Evolutionary conservation across 352 stramenopile species (phyloP).

Genomic region (Phytophthora pisi): DNA sequence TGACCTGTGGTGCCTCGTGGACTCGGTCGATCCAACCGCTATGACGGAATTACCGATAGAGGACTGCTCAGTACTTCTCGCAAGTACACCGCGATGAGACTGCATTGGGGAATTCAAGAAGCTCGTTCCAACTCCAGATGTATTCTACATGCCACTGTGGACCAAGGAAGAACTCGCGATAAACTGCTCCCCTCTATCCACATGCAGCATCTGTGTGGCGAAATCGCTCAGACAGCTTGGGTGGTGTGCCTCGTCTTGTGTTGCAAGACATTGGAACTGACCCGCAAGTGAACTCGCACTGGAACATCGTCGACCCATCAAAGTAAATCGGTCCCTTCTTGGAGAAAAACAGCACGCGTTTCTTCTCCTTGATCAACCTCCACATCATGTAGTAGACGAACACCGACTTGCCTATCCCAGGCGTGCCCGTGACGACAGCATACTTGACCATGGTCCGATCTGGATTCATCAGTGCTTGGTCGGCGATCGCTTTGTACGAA

Average conservation of each 20-base stretch:
- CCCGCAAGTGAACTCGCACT: conserved; percentile 20
- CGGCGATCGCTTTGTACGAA: conserved; percentile 32
- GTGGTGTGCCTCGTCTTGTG: conserved; percentile 39
- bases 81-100: conserved; percentile 35
- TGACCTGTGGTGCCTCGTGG: conserved; percentile 42
- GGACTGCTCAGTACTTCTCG: conserved; percentile 30
- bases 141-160: conserved; percentile 43
- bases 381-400: conserved; percentile 46
- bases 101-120: conserved; percentile 45
- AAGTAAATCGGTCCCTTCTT: too few relatives aligned
- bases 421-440: conserved; percentile 38
- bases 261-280: conserved; percentile 39
- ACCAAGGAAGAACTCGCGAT: conserved; percentile 33
- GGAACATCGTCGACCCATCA: too few relatives aligned
- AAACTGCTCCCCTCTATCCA: conserved; percentile 34
- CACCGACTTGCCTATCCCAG: conserved; percentile 22
- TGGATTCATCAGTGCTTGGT: conserved; percentile 27
- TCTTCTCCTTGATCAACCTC: conserved; percentile 41
- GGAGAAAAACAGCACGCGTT: conserved; percentile 32
- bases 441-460: conserved; percentile 27
- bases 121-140: conserved; percentile 31
- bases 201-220: conserved; percentile 20
- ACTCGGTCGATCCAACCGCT: conserved; percentile 32
- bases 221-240: conserved; percentile 28
- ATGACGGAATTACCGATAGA: conserved; percentile 36